Evolutionary conservation across 2,329 filamentous ascomycete genomes (phyloP).

Genomic region (Celoporthe dispersa): DNA sequence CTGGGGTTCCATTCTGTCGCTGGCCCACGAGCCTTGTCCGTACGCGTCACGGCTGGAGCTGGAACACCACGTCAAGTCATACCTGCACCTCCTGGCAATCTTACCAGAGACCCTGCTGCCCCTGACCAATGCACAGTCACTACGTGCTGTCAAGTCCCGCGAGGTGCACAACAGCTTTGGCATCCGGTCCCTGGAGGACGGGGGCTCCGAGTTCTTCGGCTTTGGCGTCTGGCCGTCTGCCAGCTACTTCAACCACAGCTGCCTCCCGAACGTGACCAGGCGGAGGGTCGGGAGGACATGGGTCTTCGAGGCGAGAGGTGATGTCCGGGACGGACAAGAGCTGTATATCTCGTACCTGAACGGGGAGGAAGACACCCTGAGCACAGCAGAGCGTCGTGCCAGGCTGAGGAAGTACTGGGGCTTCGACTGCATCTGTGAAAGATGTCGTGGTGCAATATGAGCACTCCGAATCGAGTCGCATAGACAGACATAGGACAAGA

Average conservation of each 20-base stretch:
- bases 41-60: slow-evolving; percentile 24
- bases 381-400: slow-evolving; percentile 13
- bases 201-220: slow-evolving; percentile 28
- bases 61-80: slow-evolving; percentile 18
- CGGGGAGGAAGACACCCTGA: slow-evolving; percentile 19
- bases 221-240: slow-evolving; percentile 27
- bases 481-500: no score
- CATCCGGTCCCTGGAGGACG: slow-evolving; percentile 28
- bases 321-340: slow-evolving; percentile 19
- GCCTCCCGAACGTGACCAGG: slow-evolving; percentile 21
- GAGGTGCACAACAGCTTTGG: slow-evolving; percentile 30
- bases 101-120: slow-evolving; percentile 16
- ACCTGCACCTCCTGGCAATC: slow-evolving; percentile 18
- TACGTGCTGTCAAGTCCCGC: slow-evolving; percentile 16
- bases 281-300: slow-evolving; percentile 22
- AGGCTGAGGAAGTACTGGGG: slow-evolving; percentile 26
- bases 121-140: slow-evolving; percentile 12
- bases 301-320: slow-evolving; percentile 18
- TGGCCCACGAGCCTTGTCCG: slow-evolving; percentile 18
- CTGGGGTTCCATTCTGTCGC: slow-evolving; percentile 13
- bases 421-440: slow-evolving; percentile 24
- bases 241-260: slow-evolving; percentile 29
- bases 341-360: slow-evolving; percentile 26
- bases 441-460: slow-evolving; percentile 1
- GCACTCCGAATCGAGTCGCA: no score